These are phyloP conservation scores for Fusarium brachygibbosum DNA, from an alignment of 2,329 filamentous ascomycete genomes.

Conservation along the genomic window DNA sequence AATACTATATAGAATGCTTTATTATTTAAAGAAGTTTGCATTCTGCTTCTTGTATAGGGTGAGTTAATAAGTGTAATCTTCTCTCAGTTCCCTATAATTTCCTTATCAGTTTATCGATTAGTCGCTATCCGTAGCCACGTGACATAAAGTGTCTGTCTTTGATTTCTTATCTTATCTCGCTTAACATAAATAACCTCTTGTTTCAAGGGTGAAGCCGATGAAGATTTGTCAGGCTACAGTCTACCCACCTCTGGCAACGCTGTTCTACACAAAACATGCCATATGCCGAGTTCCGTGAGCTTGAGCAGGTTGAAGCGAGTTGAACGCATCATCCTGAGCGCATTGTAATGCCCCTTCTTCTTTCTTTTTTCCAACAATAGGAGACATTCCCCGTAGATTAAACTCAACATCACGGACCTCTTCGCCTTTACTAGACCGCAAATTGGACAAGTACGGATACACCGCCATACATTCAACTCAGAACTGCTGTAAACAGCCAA, in stretches of 20 bases:
- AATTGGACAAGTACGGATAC: neutral
- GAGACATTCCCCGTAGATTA: neutral
- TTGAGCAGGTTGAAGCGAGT: neutral
- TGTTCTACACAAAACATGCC: constrained; percentile 2
- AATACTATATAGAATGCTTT: too few species aligned
- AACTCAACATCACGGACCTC: neutral
- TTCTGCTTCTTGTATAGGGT: neutral
- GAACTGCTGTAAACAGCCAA: neutral
- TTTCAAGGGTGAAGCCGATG: constrained; percentile 9
- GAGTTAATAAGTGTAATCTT: neutral
- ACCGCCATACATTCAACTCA: neutral
- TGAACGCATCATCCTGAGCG: neutral
- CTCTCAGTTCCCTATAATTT: accelerated
- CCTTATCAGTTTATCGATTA: constrained; percentile 5
- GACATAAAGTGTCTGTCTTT: too few species aligned
- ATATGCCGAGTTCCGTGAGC: constrained; percentile 9
- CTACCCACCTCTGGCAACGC: neutral
- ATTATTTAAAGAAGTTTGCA: accelerated
- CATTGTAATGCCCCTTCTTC: neutral
- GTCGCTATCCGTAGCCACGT: neutral
- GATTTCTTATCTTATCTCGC: neutral
- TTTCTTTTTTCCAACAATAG: neutral
- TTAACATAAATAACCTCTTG: neutral
- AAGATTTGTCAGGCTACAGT: constrained; percentile 1
- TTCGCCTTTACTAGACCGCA: neutral